Evolutionary conservation across 306 rosid genomes (phyloP).

Genomic region (Cucumis hystrix): DNA sequence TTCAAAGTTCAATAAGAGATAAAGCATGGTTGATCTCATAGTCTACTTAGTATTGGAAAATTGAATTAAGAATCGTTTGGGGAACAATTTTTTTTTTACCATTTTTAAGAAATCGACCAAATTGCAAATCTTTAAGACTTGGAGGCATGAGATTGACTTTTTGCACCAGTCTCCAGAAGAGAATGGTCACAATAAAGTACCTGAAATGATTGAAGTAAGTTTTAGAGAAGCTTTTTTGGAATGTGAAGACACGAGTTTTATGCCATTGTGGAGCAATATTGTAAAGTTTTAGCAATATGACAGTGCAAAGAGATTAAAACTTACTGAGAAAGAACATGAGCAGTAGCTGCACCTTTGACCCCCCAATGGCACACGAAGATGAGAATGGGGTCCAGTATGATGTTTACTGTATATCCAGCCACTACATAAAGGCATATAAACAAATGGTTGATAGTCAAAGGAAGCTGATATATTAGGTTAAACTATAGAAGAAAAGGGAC

Average conservation of each 20-base stretch:
- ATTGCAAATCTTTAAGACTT: conserved; percentile 57
- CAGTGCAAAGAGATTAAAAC: conserved; percentile 6
- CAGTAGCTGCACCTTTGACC: conserved; percentile 83
- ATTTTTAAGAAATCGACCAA: conserved; percentile 71
- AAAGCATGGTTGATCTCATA: not conserved
- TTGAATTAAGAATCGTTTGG: not conserved
- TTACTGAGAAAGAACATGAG: conserved; percentile 94
- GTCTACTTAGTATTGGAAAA: not conserved
- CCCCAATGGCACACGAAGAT: conserved; percentile 66
- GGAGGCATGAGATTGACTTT: conserved; percentile 69
- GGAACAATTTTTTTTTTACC: conserved; percentile 28
- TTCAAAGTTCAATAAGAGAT: not conserved
- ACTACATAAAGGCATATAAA: conserved; percentile 21
- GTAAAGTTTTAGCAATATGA: not conserved
- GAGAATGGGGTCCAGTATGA: conserved; percentile 66
- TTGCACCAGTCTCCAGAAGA: conserved; percentile 38
- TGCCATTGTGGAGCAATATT: not conserved
- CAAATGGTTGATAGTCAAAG: not conserved
- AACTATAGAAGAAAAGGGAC: not conserved
- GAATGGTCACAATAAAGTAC: conserved; percentile 62
- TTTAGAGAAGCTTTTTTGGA: conserved; percentile 1
- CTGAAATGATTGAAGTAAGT: conserved; percentile 19
- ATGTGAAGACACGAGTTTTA: not conserved
- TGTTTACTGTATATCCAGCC: conserved; percentile 51
- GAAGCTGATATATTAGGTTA: not conserved